These are phyloP conservation scores for Hypoxylon crocopeplum DNA, from an alignment of 495 filamentous ascomycete species.

Conservation along the genomic window DNA sequence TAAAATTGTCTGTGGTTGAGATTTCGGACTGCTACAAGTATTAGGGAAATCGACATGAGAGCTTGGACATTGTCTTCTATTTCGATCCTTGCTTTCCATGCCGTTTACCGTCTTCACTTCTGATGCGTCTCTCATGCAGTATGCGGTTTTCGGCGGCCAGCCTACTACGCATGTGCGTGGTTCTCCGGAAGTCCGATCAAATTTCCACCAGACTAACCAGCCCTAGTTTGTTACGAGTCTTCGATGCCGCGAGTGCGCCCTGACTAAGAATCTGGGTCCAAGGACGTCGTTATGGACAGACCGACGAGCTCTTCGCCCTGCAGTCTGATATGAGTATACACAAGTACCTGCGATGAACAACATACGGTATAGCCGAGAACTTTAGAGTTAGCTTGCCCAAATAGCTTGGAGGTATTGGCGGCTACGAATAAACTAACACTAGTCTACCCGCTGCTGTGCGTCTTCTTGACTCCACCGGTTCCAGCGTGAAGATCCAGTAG, in stretches of 20 bases:
- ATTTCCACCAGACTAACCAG: constrained; percentile 10
- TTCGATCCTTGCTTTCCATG: constrained; percentile 17
- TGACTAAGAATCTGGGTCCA: constrained; percentile 11
- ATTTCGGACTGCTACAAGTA: background rate
- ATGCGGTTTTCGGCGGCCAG: constrained; percentile 31
- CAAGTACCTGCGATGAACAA: background rate
- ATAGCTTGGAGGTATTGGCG: constrained; percentile 17
- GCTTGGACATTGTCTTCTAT: constrained; percentile 8
- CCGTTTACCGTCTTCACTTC: constrained; percentile 15
- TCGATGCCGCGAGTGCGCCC: constrained; percentile 18
- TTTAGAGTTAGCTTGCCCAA: constrained; percentile 19
- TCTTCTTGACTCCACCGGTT: constrained; percentile 28
- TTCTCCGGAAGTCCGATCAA: constrained; percentile 31
- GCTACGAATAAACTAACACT: constrained; percentile 23
- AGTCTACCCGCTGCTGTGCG: constrained; percentile 37
- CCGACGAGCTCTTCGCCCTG: background rate
- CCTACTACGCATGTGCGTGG: constrained; percentile 11
- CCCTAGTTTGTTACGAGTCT: constrained; percentile 9
- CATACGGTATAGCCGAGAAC: constrained; percentile 5
- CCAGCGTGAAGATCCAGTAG: constrained; percentile 17
- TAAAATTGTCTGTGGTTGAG: background rate
- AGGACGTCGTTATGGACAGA: constrained; percentile 1
- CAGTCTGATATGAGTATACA: background rate
- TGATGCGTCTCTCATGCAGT: constrained; percentile 18
- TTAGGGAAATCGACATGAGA: background rate